phyloP scores from a whole-genome alignment of 208 protist genomes.

The Naegleria lovaniensis region DNA sequence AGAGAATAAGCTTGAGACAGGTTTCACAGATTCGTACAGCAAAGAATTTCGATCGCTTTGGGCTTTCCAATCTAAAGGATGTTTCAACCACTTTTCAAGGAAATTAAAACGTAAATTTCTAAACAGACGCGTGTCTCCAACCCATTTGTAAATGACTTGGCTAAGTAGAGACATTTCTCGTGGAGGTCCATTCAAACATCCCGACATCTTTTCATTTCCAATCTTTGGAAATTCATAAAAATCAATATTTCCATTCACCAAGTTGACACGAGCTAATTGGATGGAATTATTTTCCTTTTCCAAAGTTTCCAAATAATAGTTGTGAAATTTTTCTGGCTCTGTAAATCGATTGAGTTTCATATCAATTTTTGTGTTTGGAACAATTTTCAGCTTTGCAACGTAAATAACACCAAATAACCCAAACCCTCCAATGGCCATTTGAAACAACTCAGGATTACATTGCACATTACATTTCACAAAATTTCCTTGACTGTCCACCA shows the following conservation, averaged over 20 bases:
- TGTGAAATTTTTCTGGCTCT: too few relatives aligned
- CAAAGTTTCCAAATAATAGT: constrained; percentile 34
- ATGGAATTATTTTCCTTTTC: constrained; percentile 29
- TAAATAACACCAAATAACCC: constrained; percentile 52
- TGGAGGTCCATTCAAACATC: constrained; percentile 29
- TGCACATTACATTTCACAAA: constrained; percentile 37
- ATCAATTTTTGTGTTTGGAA: constrained; percentile 36
- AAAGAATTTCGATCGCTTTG: constrained; percentile 46
- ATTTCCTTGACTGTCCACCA: constrained; percentile 40
- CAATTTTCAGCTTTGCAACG: constrained; percentile 34
- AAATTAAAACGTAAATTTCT: too few relatives aligned
- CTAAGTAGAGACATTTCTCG: constrained; percentile 35
- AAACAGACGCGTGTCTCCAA: constrained; percentile 32
- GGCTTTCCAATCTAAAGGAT: constrained; percentile 46
- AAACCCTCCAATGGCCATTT: constrained; percentile 44
- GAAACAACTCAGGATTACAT: constrained; percentile 43
- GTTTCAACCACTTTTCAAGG: constrained; percentile 37
- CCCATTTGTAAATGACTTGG: constrained; percentile 47
- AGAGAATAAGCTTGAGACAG: constrained; percentile 39
- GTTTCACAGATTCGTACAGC: constrained; percentile 49
- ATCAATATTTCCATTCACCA: constrained; percentile 36
- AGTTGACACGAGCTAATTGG: constrained; percentile 45
- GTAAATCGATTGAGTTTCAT: constrained; percentile 35
- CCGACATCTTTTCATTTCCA: not conserved
- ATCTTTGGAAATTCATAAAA: constrained; percentile 45